Evolutionary conservation across 805 yeast species (phyloP), one percentile per base, ranked within the genome.

Genomic region (Hyphopichia homilentoma): DNA sequence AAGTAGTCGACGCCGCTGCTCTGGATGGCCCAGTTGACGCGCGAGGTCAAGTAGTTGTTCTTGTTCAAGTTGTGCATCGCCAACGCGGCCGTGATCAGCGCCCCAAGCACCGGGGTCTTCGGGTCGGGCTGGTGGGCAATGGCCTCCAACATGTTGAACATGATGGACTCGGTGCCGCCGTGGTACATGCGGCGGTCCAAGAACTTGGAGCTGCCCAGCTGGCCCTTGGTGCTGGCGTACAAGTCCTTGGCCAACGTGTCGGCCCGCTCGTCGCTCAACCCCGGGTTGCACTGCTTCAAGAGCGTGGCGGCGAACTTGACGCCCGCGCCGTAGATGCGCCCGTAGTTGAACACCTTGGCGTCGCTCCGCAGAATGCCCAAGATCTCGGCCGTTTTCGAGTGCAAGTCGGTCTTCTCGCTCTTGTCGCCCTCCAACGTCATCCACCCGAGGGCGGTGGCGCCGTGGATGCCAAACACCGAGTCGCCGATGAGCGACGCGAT

Each of bases 401-500:
- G 99, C 39, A 94, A 61, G 61, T 93, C 99, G 0, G 99, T 94
- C 4, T 93, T 94, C 34, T 84, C 90, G 35, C 65, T 69, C 59
- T 93, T 93, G 4, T 90, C 79, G 13, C 99, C 99, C 64, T 93
- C 99, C 35, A 93, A 68, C 2, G 97, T 89, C 99, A 93, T 94
- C 98, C 98, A 94, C 0, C 97, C 97, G 34, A 94, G 73, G 0
- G 97, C 95, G 0, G 97, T 87, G 9, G 94, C 94, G 5, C 98
- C 99, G 56, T 93, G 99, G 16, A 84, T 64, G 21, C 81, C 77
- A 58, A 90, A 86, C 32, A 81, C 76, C 0, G 97, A 81, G 54
- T 93, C 99, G 3, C 98, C 97, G 20, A 90, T 80, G 16, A 94
- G 62, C 13, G 96, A 84, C 0, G 98, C 98, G 44, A 93, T 93